Conservation (phyloP, 2,329 filamentous ascomycete genomes). For the Aspergillus calidoustus region DNA sequence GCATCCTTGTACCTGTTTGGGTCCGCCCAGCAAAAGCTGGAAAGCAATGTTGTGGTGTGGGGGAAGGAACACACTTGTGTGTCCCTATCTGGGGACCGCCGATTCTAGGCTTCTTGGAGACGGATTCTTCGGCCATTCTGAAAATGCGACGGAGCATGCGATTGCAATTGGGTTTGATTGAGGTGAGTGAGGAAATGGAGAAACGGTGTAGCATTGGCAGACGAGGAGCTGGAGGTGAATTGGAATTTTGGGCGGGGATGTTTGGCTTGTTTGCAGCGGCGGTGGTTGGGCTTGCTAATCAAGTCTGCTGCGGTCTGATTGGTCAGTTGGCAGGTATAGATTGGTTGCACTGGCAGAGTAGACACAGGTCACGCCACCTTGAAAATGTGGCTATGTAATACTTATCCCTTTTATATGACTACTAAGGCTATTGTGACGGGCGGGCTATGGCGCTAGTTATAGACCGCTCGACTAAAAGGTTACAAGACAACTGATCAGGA, state of each 20-base stretch:
- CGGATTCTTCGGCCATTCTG: slow-evolving; percentile 68
- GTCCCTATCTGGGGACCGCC: slow-evolving; percentile 78
- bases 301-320: background rate
- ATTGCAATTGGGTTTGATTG: background rate
- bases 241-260: slow-evolving; percentile 23
- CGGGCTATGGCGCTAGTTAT: no score
- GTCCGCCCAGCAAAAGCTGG: background rate
- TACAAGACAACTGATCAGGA: no score
- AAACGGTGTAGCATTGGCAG: background rate
- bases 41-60: background rate
- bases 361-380: no score
- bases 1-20: background rate
- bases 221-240: slow-evolving; percentile 4
- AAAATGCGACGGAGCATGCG: slow-evolving; percentile 46
- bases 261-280: slow-evolving; percentile 10
- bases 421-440: no score
- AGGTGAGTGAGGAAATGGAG: background rate
- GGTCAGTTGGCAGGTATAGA: background rate
- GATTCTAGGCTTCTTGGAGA: slow-evolving; percentile 84
- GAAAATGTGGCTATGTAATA: no score
- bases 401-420: no score
- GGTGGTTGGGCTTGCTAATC: background rate
- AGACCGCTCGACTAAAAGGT: no score
- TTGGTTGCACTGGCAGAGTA: no score
- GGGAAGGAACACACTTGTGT: slow-evolving; percentile 66